phyloP scores from a whole-genome alignment of 2,329 filamentous ascomycete genomes.

The Ophiostoma ips region DNA sequence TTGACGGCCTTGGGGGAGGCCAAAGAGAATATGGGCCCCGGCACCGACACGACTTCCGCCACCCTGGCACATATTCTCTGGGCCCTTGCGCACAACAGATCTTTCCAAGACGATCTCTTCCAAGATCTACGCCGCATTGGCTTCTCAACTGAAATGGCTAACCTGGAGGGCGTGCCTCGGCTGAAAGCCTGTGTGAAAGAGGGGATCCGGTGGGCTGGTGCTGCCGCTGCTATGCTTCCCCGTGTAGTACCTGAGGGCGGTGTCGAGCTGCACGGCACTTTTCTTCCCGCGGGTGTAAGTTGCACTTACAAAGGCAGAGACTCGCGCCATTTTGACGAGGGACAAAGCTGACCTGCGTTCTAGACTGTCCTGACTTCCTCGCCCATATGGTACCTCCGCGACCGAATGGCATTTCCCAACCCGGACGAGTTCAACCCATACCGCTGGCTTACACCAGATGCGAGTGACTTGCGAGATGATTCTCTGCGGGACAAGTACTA shows the following conservation, averaged over 20 bases:
- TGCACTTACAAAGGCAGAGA: background rate
- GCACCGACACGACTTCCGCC: conserved; percentile 9
- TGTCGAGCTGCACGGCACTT: conserved; percentile 3
- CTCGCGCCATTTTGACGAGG: background rate
- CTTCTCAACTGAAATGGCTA: conserved; percentile 9
- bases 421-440: conserved; percentile 6
- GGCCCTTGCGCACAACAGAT: conserved; percentile 5
- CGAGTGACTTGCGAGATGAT: background rate
- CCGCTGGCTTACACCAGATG: conserved; percentile 7
- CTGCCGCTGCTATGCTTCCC: conserved; percentile 9
- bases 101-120: conserved; percentile 7
- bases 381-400: conserved; percentile 9
- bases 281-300: conserved; percentile 6
- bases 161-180: conserved; percentile 4
- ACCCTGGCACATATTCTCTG: conserved; percentile 9
- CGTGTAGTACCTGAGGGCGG: conserved; percentile 7
- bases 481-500: conserved; percentile 6
- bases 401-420: conserved; percentile 5
- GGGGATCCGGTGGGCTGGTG: conserved; percentile 9
- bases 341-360: background rate
- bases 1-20: conserved; percentile 7
- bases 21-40: conserved; percentile 11
- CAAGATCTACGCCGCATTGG: background rate
- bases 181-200: conserved; percentile 9
- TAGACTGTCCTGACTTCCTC: conserved; percentile 8